Evolutionary conservation across 78 protist species (phyloP).

Genomic region (Dictyostelium citrinum): DNA sequence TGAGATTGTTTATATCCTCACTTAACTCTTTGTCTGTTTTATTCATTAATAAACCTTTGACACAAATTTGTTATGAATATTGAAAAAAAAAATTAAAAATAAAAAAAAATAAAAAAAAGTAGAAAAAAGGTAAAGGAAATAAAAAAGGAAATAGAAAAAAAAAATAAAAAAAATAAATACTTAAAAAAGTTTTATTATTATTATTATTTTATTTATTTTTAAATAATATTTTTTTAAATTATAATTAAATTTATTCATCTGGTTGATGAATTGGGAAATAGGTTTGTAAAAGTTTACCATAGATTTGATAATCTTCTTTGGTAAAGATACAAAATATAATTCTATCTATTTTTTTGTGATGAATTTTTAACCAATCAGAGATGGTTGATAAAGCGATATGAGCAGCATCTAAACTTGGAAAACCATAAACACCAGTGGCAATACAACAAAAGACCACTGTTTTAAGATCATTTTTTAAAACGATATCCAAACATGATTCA

Average conservation of each 20-base stretch:
- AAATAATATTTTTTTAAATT: too few relatives aligned
- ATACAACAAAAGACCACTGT: constrained; percentile 86
- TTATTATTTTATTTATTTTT: too few relatives aligned
- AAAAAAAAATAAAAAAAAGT: not conserved
- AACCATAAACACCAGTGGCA: constrained; percentile 88
- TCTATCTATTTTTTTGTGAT: constrained; percentile 16
- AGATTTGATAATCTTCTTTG: constrained; percentile 49
- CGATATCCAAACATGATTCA: constrained; percentile 26
- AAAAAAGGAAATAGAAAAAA: too few relatives aligned
- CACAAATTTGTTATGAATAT: too few relatives aligned
- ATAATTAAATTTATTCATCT: not conserved
- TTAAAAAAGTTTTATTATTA: not conserved
- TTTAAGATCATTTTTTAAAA: not conserved
- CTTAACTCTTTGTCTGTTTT: too few relatives aligned
- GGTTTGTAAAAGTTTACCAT: constrained; percentile 21
- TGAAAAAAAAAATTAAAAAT: too few relatives aligned
- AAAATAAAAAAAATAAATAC: too few relatives aligned
- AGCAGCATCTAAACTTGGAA: constrained; percentile 77
- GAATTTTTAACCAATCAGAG: constrained; percentile 64
- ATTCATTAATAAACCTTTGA: too few relatives aligned
- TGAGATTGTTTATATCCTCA: not conserved
- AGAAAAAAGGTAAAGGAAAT: too few relatives aligned
- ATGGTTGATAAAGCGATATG: constrained; percentile 50
- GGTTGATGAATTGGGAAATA: constrained; percentile 44
- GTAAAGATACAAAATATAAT: constrained; percentile 76